These are phyloP conservation scores for Osmozyma mogii DNA, from an alignment of 805 yeast genomes.

Conservation along the genomic window DNA sequence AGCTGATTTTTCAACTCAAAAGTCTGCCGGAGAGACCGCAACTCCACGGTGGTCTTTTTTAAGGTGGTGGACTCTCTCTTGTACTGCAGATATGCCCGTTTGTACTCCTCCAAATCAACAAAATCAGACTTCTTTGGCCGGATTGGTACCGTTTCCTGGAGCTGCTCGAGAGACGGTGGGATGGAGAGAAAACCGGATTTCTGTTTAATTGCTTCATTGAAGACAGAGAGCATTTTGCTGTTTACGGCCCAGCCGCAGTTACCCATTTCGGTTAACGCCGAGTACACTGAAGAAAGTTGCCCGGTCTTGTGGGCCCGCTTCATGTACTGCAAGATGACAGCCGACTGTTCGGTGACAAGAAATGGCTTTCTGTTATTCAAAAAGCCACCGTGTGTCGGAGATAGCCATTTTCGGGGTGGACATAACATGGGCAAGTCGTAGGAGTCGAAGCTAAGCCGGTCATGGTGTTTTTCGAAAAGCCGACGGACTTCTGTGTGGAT, in stretches of 20 bases:
- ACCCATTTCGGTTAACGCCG: conserved; percentile 22
- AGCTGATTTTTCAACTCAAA: conserved; percentile 4
- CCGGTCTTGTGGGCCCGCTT: conserved; percentile 22
- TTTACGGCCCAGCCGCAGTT: conserved; percentile 31
- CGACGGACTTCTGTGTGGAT: too few species aligned
- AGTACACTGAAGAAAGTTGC: conserved; percentile 23
- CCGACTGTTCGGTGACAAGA: conserved; percentile 14
- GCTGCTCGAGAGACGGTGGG: too few species aligned
- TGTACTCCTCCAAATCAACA: too few species aligned
- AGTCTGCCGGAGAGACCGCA: too few species aligned
- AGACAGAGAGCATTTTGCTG: conserved; percentile 14
- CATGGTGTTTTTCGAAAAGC: too few species aligned
- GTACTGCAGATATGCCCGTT: too few species aligned
- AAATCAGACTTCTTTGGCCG: conserved; percentile 5
- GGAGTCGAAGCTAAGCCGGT: too few species aligned
- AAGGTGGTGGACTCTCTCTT: neutral
- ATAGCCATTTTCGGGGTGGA: conserved; percentile 30
- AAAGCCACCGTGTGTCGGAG: conserved; percentile 29
- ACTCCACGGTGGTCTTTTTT: neutral
- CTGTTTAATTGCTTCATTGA: conserved; percentile 13
- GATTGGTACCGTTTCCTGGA: too few species aligned
- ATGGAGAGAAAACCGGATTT: conserved; percentile 18
- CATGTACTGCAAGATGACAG: conserved; percentile 14
- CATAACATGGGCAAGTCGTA: conserved; percentile 28
- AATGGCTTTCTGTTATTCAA: conserved; percentile 18